These are phyloP conservation scores for Zygotorulaspora danielsina DNA, from an alignment of 805 yeast genomes.

Conservation along the genomic window DNA sequence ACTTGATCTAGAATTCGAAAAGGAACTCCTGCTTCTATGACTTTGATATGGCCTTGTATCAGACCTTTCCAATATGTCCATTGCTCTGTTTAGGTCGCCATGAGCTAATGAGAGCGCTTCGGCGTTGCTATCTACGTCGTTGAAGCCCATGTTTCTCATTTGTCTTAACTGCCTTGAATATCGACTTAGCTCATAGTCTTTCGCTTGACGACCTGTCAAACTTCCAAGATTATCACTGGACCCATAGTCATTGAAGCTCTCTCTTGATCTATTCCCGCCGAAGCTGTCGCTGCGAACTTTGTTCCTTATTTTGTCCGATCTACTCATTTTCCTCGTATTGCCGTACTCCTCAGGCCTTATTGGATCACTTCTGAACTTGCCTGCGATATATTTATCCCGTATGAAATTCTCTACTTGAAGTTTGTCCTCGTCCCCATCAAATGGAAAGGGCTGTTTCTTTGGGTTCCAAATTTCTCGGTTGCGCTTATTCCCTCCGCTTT, in stretches of 20 bases:
- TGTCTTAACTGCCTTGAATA: constrained; percentile 47
- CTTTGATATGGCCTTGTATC: constrained; percentile 39
- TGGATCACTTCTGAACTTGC: constrained; percentile 43
- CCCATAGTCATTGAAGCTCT: constrained; percentile 4
- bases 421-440: constrained; percentile 66
- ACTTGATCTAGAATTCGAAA: constrained; percentile 13
- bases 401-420: constrained; percentile 52
- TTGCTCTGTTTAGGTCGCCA: constrained; percentile 59
- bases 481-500: constrained; percentile 56
- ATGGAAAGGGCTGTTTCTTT: constrained; percentile 63
- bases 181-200: constrained; percentile 50
- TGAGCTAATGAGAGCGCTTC: constrained; percentile 58
- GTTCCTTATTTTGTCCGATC: constrained; percentile 14
- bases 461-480: constrained; percentile 66
- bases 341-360: constrained; percentile 31
- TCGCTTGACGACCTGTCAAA: constrained; percentile 48
- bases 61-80: constrained; percentile 50
- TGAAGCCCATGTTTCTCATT: constrained; percentile 53
- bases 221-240: constrained; percentile 34
- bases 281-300: constrained; percentile 17
- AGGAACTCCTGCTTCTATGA: constrained; percentile 28
- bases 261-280: constrained; percentile 13
- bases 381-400: constrained; percentile 64
- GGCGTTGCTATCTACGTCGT: constrained; percentile 50
- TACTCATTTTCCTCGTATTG: constrained; percentile 5